Conservation (phyloP, 2,329 filamentous ascomycete genomes). For the Pyricularia pennisetigena region DNA sequence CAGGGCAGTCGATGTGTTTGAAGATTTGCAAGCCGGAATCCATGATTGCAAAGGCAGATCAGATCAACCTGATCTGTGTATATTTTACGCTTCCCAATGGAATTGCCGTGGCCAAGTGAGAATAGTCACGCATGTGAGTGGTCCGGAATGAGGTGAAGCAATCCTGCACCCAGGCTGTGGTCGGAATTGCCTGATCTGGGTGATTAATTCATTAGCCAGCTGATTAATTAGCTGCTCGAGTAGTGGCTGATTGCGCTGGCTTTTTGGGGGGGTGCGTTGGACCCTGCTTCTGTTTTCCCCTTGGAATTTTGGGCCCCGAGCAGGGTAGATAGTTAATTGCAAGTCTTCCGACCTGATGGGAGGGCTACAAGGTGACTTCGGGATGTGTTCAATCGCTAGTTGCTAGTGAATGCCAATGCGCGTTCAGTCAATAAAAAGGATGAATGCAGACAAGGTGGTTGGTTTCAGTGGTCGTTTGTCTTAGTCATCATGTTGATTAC, state of each 20-base stretch:
- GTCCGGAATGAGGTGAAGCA: neutral
- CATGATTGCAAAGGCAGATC: neutral
- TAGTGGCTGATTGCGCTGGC: neutral
- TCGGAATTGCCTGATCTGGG: neutral
- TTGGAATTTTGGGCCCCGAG: neutral
- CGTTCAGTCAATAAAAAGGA: neutral
- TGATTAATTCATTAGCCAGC: neutral
- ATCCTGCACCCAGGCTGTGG: neutral
- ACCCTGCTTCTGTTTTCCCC: neutral
- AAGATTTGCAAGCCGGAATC: constrained; percentile 7
- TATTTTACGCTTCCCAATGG: neutral
- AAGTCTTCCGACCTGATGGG: neutral
- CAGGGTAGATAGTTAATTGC: neutral
- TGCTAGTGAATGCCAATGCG: neutral
- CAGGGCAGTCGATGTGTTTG: constrained; percentile 15
- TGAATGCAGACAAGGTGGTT: neutral
- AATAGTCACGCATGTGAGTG: neutral
- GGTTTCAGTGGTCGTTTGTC: neutral
- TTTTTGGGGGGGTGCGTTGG: neutral
- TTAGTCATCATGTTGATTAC: neutral
- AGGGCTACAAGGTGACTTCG: neutral
- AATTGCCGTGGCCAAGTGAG: neutral
- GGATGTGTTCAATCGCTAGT: neutral
- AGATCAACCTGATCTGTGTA: neutral
- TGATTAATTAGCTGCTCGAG: neutral